Evolutionary conservation across 768 basidiomycete species (phyloP), one percentile per base, ranked within the genome.

Genomic region (Collybia nuda): DNA sequence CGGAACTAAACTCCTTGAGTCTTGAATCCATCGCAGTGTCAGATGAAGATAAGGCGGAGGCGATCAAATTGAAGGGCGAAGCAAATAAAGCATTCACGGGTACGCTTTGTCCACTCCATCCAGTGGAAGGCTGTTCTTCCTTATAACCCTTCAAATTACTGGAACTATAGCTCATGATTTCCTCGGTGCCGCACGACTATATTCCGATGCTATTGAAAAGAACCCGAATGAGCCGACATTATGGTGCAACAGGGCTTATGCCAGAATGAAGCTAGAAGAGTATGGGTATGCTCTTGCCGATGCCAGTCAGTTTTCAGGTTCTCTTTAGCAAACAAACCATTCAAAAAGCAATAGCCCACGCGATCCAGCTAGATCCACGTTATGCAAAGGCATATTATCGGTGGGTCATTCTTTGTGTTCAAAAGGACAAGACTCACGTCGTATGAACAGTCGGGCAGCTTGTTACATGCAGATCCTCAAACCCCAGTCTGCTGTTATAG

Each of bases 201-300:
- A 98, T 67, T 80, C 87, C 2, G 70, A 84, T 32, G 92, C 96
- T 2, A 89, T 98, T 57, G 84, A 88, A 56, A 80, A 86, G 63
- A 94, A 99, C 64, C 94, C 93, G 0, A 74, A 76, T 48, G 96
- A 98, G 60, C 73, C 93, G 46, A 94, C 93, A 12, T 68, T 96
- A 46, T 98, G 91, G 89, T 94, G 89, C 64, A 98, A 98, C 69
- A 81, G 96, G 32, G 93, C 97, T 2, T 90, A 93, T 68, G 81
- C 90, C 12, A 82, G 96, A 44, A 92, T 95, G 69, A 97, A 91
- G 71, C 69, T 98, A 48, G 90, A 99, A 67, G 79, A 99, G 70
- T 88, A 89, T 60, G 97, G 97, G 2, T 93, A 94, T 62, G 97
- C 94, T 14, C 79, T 96, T 22, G 72, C 75, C 23, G 96, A 98